A percentile compares a stretch with the other conserved stretches of the same genome.
phyloP scores from a whole-genome alignment of 768 basidiomycete species.

The Chalciporus chontae region DNA sequence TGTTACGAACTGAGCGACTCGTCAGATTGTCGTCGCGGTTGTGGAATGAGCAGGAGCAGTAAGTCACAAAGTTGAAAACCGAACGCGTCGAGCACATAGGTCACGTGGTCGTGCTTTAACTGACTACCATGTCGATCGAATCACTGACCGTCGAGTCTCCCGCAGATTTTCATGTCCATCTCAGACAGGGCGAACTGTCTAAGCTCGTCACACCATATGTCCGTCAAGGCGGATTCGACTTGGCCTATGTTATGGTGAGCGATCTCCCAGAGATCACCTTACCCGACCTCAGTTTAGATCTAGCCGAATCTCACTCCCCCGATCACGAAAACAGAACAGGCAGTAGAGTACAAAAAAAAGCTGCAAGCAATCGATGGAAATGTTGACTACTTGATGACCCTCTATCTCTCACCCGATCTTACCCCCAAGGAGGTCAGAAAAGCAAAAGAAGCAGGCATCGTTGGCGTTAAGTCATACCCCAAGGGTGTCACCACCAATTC shows the following conservation, averaged over 20 bases:
- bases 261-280: constrained; percentile 7
- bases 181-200: constrained; percentile 82
- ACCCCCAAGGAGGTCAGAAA: constrained; percentile 89
- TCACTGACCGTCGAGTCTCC: constrained; percentile 43
- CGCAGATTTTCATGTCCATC: constrained; percentile 95
- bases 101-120: constrained; percentile 30
- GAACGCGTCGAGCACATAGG: constrained; percentile 20
- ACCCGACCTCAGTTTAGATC: constrained; percentile 10
- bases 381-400: constrained; percentile 90
- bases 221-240: constrained; percentile 78
- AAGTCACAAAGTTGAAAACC: constrained; percentile 30
- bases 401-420: constrained; percentile 90
- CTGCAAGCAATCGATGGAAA: constrained; percentile 72
- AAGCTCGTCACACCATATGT: constrained; percentile 89
- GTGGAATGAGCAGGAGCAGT: background rate
- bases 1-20: background rate
- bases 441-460: constrained; percentile 81
- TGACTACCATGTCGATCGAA: constrained; percentile 22
- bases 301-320: constrained; percentile 94
- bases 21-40: background rate
- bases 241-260: constrained; percentile 95
- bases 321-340: constrained; percentile 76
- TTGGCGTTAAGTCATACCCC: constrained; percentile 94
- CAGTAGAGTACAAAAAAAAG: constrained; percentile 72
- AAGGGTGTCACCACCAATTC: constrained; percentile 97